phyloP scores from a whole-genome alignment of 805 yeast genomes.

The Sungouiozyma intestinalis region DNA sequence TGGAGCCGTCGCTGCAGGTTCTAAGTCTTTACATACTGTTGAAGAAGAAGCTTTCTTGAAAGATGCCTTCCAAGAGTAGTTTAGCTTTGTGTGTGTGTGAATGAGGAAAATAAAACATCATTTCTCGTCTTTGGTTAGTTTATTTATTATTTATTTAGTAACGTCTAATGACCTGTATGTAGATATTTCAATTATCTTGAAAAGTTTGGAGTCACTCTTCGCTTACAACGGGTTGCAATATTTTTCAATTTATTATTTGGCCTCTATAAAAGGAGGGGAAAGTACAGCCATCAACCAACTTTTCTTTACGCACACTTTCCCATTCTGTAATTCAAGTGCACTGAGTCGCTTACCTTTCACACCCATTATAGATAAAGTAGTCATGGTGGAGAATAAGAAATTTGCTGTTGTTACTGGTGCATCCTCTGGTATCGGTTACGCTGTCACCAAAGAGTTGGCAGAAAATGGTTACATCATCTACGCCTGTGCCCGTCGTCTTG shows the following conservation, averaged over 20 bases:
- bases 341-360: no score
- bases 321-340: no score
- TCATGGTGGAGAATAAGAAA: slow-evolving; percentile 13
- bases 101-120: no score
- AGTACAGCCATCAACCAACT: no score
- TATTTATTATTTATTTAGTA: neutral
- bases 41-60: slow-evolving; percentile 83
- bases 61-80: slow-evolving; percentile 46
- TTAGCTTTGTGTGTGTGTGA: no score
- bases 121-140: no score
- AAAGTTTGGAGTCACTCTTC: neutral
- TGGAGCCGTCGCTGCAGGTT: slow-evolving; percentile 97
- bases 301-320: no score
- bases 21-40: slow-evolving; percentile 73
- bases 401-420: slow-evolving; percentile 51
- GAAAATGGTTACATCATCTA: slow-evolving; percentile 47
- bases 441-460: slow-evolving; percentile 38
- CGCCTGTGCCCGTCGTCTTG: slow-evolving; percentile 64
- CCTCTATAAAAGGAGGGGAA: neutral
- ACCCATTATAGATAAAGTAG: neutral
- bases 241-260: no score
- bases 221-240: neutral
- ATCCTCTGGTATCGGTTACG: slow-evolving; percentile 49
- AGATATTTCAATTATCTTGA: neutral
- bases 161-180: neutral